phyloP scores from a whole-genome alignment of 1,284 basidiomycete species.

The Calocybe gambosa region DNA sequence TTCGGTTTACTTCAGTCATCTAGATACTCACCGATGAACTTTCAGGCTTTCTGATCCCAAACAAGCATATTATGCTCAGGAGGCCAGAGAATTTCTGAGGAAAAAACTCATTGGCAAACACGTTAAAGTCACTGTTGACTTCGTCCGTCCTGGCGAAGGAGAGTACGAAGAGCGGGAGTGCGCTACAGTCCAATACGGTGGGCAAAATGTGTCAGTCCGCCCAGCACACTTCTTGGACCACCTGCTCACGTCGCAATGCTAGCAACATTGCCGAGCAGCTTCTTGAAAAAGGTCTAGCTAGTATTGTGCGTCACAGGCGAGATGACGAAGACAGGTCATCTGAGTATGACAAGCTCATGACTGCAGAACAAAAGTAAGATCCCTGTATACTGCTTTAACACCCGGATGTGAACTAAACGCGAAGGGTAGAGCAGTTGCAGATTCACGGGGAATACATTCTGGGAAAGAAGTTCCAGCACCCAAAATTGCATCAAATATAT shows the following conservation, averaged over 20 bases:
- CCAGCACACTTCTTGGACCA: not conserved
- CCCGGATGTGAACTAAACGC: not conserved
- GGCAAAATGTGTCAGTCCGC: slow-evolving; percentile 56
- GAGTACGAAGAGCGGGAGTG: slow-evolving; percentile 92
- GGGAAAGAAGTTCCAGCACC: slow-evolving; percentile 79
- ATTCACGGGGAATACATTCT: slow-evolving; percentile 86
- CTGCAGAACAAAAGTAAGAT: slow-evolving; percentile 86
- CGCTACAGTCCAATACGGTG: slow-evolving; percentile 82
- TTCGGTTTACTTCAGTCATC: slow-evolving; percentile 3
- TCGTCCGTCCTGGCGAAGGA: slow-evolving; percentile 87
- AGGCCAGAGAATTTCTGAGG: slow-evolving; percentile 88
- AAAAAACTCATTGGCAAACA: slow-evolving; percentile 89
- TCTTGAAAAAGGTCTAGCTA: slow-evolving; percentile 89
- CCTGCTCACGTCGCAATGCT: slow-evolving; percentile 6
- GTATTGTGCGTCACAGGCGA: slow-evolving; percentile 85
- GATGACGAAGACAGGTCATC: slow-evolving; percentile 94
- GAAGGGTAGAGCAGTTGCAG: slow-evolving; percentile 61
- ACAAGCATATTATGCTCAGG: slow-evolving; percentile 84
- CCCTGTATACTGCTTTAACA: not conserved
- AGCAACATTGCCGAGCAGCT: slow-evolving; percentile 91
- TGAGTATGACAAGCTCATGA: slow-evolving; percentile 93
- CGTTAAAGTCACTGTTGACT: slow-evolving; percentile 82
- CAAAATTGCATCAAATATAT: slow-evolving; percentile 78
- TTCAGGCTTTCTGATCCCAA: slow-evolving; percentile 78
- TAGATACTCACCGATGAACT: slow-evolving; percentile 6